Evolutionary conservation across 768 basidiomycete genomes (phyloP).

Genomic region (Tylopilus plumbeoviolaceoides): DNA sequence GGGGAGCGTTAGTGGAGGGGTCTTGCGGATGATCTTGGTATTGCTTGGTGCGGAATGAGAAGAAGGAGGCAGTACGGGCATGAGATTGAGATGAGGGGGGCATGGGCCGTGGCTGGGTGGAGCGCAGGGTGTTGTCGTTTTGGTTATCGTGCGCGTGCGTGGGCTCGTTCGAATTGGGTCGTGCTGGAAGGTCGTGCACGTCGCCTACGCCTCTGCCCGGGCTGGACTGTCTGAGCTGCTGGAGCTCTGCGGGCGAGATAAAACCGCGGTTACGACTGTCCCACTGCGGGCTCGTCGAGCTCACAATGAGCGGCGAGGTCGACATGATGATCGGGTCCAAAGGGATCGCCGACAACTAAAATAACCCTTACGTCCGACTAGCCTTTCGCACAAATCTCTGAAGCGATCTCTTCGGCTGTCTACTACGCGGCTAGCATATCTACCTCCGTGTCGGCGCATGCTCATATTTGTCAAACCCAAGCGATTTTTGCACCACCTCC

Average conservation of each 20-base stretch:
- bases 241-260: slow-evolving; percentile 31
- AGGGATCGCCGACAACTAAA: neutral
- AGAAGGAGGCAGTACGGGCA: slow-evolving; percentile 60
- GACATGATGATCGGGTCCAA: neutral
- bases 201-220: slow-evolving; percentile 25
- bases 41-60: slow-evolving; percentile 51
- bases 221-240: slow-evolving; percentile 33
- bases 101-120: slow-evolving; percentile 27
- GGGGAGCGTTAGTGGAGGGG: slow-evolving; percentile 13
- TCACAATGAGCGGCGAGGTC: slow-evolving; percentile 17
- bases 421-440: neutral
- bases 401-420: neutral
- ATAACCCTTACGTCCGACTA: neutral
- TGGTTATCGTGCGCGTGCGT: slow-evolving; percentile 16
- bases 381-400: neutral
- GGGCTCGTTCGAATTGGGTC: slow-evolving; percentile 17
- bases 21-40: slow-evolving; percentile 17
- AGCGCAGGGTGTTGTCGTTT: slow-evolving; percentile 14
- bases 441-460: slow-evolving; percentile 30
- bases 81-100: slow-evolving; percentile 33
- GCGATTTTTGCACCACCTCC: slow-evolving; percentile 71
- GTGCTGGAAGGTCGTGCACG: slow-evolving; percentile 33
- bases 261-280: slow-evolving; percentile 33
- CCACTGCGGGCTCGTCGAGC: slow-evolving; percentile 34
- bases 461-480: slow-evolving; percentile 70